A percentile compares a stretch with the other conserved stretches of the same genome.
Conservation (phyloP, 2,329 filamentous ascomycete species). For the Septoria linicola region DNA sequence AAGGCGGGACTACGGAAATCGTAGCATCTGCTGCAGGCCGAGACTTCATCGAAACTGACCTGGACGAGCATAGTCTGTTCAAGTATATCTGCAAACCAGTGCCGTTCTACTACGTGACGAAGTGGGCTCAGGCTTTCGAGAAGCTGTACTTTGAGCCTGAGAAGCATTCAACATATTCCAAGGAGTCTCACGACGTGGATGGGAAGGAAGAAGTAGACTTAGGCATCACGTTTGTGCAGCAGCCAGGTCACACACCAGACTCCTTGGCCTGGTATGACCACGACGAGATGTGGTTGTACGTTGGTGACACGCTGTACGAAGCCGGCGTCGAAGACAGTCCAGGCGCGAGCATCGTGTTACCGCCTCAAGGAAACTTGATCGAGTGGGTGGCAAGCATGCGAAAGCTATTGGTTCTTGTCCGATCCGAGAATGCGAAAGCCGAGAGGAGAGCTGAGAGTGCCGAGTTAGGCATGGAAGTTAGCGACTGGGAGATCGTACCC, state of each 20-base stretch:
- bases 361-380: slow-evolving; percentile 41
- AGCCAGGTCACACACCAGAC: slow-evolving; percentile 51
- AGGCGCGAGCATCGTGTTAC: slow-evolving; percentile 39
- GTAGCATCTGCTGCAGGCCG: slow-evolving; percentile 41
- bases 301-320: slow-evolving; percentile 49
- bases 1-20: slow-evolving; percentile 29
- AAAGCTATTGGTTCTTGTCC: slow-evolving; percentile 39
- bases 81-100: slow-evolving; percentile 39
- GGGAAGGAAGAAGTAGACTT: slow-evolving; percentile 28
- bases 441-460: slow-evolving; percentile 22
- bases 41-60: slow-evolving; percentile 43
- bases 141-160: slow-evolving; percentile 29
- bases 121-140: slow-evolving; percentile 45
- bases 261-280: slow-evolving; percentile 49
- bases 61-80: slow-evolving; percentile 45
- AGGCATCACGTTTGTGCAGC: slow-evolving; percentile 46
- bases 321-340: not conserved
- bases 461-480: slow-evolving; percentile 18
- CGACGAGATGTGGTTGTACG: slow-evolving; percentile 46
- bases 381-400: slow-evolving; percentile 42
- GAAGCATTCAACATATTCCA: slow-evolving; percentile 2
- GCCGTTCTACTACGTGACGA: slow-evolving; percentile 44
- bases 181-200: not conserved
- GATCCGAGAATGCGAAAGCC: slow-evolving; percentile 34
- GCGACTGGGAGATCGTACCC: slow-evolving; percentile 26